These are phyloP conservation scores for Auxenochlorella pyrenoidosa DNA, from an alignment of 139 green algal species.

Conservation along the genomic window DNA sequence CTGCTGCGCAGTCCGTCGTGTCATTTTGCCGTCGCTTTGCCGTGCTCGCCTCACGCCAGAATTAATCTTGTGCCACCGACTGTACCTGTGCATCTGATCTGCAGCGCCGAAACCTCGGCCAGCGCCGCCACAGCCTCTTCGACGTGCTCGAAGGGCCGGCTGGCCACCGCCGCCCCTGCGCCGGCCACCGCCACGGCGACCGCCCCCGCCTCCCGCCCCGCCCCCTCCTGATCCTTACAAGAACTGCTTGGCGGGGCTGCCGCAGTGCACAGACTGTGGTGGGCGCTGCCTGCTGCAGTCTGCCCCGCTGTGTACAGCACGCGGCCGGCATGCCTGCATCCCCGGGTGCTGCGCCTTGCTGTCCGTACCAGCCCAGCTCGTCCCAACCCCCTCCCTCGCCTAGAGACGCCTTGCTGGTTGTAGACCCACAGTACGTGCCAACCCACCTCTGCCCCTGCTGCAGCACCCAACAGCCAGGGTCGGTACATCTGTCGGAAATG, in stretches of 20 bases:
- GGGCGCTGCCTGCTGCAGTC: not conserved
- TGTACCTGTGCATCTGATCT: not conserved
- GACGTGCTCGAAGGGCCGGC: too few species aligned
- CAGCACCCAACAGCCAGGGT: not conserved
- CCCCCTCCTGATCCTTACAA: too few species aligned
- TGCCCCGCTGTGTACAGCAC: not conserved
- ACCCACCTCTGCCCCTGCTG: not conserved
- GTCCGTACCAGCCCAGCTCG: too few species aligned
- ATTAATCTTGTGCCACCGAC: too few species aligned
- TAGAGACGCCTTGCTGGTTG: too few species aligned
- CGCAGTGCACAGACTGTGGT: conserved; percentile 1
- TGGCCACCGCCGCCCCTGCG: not conserved
- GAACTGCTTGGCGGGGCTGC: not conserved
- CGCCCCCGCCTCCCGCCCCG: not conserved
- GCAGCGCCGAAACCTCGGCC: not conserved
- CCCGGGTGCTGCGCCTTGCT: too few species aligned
- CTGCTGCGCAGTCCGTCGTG: too few species aligned
- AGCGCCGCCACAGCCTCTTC: not conserved
- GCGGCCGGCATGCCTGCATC: not conserved
- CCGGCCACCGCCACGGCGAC: not conserved
- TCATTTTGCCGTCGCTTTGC: too few species aligned
- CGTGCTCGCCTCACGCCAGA: too few species aligned
- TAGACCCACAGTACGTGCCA: too few species aligned
- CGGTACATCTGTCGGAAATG: not conserved
- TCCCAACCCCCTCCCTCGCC: too few species aligned